phyloP scores from a whole-genome alignment of 352 stramenopile species.

The Phytophthora citricola region DNA sequence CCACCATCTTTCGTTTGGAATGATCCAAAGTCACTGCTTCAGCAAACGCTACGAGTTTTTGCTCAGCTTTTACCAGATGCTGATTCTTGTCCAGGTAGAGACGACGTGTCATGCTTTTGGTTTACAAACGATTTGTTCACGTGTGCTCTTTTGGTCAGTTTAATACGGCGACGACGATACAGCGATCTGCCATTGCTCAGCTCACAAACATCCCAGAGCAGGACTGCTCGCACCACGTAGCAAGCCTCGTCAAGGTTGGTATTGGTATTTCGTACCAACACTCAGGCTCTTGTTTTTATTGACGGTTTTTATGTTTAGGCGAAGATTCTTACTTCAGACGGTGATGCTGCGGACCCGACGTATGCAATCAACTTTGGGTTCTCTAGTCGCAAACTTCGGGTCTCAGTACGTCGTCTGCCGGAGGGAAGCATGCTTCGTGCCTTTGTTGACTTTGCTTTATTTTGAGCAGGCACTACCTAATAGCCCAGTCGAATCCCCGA shows the following conservation, averaged over 20 bases:
- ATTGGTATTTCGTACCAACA: background rate
- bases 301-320: constrained; percentile 26
- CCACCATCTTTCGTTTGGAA: constrained; percentile 78
- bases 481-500: constrained; percentile 74
- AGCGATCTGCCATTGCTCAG: constrained; percentile 42
- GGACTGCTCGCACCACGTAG: constrained; percentile 71
- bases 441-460: background rate
- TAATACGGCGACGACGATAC: constrained; percentile 59
- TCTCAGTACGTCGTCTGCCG: constrained; percentile 43
- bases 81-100: constrained; percentile 74
- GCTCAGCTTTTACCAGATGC: constrained; percentile 87
- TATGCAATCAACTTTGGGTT: constrained; percentile 59
- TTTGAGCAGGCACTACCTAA: constrained; percentile 54
- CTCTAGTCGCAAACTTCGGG: constrained; percentile 54
- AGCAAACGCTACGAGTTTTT: constrained; percentile 83
- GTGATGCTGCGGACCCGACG: constrained; percentile 31
- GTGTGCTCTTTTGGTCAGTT: constrained; percentile 49
- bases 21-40: constrained; percentile 72
- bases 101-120: background rate
- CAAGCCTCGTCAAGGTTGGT: constrained; percentile 77
- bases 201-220: constrained; percentile 65
- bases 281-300: too few relatives aligned
- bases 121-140: background rate
- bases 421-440: background rate
- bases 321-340: constrained; percentile 48